phyloP scores from a whole-genome alignment of 2,329 filamentous ascomycete species.

The Aspergillus floridensis region DNA sequence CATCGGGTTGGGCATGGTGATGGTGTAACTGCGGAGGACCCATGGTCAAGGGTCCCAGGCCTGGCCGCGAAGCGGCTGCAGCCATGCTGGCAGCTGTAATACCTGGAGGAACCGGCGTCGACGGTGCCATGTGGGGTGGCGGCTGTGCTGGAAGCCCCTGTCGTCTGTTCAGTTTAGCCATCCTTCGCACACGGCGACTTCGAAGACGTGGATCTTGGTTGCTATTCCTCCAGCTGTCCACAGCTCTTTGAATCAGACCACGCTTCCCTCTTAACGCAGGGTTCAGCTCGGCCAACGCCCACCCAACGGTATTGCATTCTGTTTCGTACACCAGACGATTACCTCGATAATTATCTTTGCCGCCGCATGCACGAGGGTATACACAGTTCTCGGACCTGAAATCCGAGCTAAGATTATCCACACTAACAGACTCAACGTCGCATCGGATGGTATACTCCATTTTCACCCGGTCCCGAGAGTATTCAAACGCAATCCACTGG shows the following conservation, averaged over 20 bases:
- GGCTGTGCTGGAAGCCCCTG: conserved; percentile 66
- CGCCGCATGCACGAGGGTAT: conserved; percentile 90
- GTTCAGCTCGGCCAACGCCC: conserved; percentile 92
- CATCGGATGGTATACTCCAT: conserved; percentile 99
- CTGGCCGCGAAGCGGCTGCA: conserved; percentile 31
- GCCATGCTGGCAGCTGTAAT: conserved; percentile 64
- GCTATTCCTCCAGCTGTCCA: conserved; percentile 98
- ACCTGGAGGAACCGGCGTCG: conserved; percentile 57
- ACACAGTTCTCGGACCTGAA: conserved; percentile 99
- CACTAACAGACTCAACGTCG: conserved; percentile 94
- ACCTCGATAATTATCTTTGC: conserved; percentile 93
- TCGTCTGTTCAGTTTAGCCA: conserved; percentile 92
- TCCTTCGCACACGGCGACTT: conserved; percentile 85
- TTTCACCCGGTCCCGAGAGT: conserved; percentile 94
- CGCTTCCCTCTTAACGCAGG: conserved; percentile 87
- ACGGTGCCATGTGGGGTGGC: conserved; percentile 64
- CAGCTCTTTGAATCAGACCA: conserved; percentile 91
- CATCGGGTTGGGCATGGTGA: conserved; percentile 69
- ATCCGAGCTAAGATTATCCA: conserved; percentile 76
- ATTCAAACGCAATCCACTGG: conserved; percentile 98
- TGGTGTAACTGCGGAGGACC: conserved; percentile 68
- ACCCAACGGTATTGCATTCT: conserved; percentile 99
- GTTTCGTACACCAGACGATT: conserved; percentile 96
- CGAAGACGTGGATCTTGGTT: conserved; percentile 91
- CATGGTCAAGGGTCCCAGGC: conserved; percentile 64